Conservation (phyloP, 2,329 filamentous ascomycete genomes). For the Bipolaris oryzae region DNA sequence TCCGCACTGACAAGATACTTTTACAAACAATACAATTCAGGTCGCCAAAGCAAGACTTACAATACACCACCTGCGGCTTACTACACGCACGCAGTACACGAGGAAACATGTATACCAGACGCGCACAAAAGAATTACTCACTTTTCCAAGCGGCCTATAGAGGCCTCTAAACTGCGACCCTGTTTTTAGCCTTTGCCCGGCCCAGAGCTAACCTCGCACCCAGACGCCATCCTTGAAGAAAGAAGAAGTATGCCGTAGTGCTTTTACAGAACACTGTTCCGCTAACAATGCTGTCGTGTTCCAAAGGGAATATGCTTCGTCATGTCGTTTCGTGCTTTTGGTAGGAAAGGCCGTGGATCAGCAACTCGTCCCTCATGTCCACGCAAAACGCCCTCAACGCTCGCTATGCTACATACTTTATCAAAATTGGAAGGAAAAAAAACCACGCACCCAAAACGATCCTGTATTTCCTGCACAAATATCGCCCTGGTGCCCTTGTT, state of each 20-base stretch:
- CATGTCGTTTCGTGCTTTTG: conserved; percentile 42
- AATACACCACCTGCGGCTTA: neutral
- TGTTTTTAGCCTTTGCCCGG: conserved; percentile 3
- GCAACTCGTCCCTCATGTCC: conserved; percentile 28
- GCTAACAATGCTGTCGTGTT: conserved; percentile 30
- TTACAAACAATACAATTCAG: too few species aligned
- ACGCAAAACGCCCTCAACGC: conserved; percentile 40
- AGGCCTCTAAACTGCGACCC: conserved; percentile 1
- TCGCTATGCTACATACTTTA: conserved; percentile 46
- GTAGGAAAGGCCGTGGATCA: conserved; percentile 19
- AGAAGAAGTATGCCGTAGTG: conserved; percentile 18
- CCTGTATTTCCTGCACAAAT: conserved; percentile 17
- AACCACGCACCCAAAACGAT: conserved; percentile 19
- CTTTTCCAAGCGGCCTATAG: conserved; percentile 19
- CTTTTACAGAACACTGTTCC: conserved; percentile 30
- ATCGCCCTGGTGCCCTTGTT: conserved; percentile 10
- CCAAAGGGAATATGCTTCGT: conserved; percentile 37
- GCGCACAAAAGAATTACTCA: conserved; percentile 13
- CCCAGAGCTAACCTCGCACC: neutral
- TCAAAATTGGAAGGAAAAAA: conserved; percentile 21
- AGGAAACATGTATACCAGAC: neutral
- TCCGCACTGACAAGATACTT: too few species aligned
- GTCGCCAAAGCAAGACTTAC: too few species aligned
- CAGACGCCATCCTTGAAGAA: conserved; percentile 13
- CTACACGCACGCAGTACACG: neutral